Conservation (phyloP, 108 stramenopile species). For the Cylindrotheca closterium region DNA sequence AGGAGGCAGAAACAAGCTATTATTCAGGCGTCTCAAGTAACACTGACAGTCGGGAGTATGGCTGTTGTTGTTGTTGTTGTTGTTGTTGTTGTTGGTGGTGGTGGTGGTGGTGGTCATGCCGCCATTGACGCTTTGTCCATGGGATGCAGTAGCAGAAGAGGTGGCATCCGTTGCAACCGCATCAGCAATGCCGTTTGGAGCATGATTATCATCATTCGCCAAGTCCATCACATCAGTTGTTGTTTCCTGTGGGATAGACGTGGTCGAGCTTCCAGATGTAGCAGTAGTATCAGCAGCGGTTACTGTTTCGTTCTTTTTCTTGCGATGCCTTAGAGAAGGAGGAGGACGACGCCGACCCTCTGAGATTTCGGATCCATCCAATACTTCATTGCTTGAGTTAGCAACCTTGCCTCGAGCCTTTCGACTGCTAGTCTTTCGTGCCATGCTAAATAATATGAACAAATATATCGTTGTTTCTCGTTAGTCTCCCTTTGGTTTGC, state of each 20-base stretch:
- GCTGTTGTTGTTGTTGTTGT: background rate
- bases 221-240: too few species aligned
- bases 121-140: too few species aligned
- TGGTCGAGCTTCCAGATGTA: too few species aligned
- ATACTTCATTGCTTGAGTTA: background rate
- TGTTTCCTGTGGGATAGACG: too few species aligned
- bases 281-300: slow-evolving; percentile 3
- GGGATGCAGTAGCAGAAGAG: background rate
- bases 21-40: slow-evolving; percentile 5
- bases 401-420: background rate
- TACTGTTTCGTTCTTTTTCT: background rate
- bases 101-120: background rate
- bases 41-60: slow-evolving; percentile 31
- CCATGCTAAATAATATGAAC: background rate
- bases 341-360: slow-evolving; percentile 1
- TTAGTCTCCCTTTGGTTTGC: background rate
- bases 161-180: background rate
- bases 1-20: background rate
- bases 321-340: background rate
- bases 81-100: background rate
- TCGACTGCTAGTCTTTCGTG: background rate
- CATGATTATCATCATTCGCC: too few species aligned
- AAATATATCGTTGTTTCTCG: background rate
- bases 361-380: background rate
- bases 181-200: too few species aligned